These are phyloP conservation scores for Colletotrichum orbiculare DNA, from an alignment of 2,329 filamentous ascomycete genomes.

Conservation along the genomic window DNA sequence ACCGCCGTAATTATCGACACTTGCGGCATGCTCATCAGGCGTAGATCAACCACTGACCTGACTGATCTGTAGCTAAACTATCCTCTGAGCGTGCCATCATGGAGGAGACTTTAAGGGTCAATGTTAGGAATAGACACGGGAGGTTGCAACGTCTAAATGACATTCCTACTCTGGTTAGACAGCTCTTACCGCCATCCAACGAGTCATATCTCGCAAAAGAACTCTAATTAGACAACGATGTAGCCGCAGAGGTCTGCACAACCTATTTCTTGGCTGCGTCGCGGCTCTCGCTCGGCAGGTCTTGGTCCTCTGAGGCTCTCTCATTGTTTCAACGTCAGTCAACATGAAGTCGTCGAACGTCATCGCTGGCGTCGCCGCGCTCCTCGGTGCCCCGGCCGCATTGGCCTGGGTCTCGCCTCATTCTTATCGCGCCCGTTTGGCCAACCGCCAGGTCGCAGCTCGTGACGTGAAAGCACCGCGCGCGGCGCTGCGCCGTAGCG, in stretches of 20 bases:
- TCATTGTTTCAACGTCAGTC: not conserved
- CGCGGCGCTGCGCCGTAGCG: not conserved
- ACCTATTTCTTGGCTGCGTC: not conserved
- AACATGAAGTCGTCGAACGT: constrained; percentile 11
- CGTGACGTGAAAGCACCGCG: not conserved
- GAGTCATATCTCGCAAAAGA: not conserved
- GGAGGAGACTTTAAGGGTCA: too few relatives aligned
- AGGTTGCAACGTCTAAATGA: not conserved
- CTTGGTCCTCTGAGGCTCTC: constrained; percentile 3
- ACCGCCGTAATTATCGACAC: too few relatives aligned
- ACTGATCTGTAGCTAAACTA: too few relatives aligned
- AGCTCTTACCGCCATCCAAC: not conserved
- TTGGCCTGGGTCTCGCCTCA: constrained; percentile 15
- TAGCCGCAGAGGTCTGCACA: not conserved
- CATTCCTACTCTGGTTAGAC: constrained; percentile 13
- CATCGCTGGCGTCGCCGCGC: not conserved
- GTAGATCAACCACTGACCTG: too few relatives aligned
- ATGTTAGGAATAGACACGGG: too few relatives aligned
- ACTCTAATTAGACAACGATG: not conserved
- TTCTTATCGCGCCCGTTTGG: not conserved
- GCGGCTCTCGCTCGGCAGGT: constrained; percentile 11
- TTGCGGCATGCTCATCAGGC: too few relatives aligned
- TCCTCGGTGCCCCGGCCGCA: constrained; percentile 6
- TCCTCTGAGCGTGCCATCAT: too few relatives aligned
- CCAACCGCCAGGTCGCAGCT: not conserved